phyloP scores from a whole-genome alignment of 768 basidiomycete genomes.

The Rhodotorula babjevae region DNA sequence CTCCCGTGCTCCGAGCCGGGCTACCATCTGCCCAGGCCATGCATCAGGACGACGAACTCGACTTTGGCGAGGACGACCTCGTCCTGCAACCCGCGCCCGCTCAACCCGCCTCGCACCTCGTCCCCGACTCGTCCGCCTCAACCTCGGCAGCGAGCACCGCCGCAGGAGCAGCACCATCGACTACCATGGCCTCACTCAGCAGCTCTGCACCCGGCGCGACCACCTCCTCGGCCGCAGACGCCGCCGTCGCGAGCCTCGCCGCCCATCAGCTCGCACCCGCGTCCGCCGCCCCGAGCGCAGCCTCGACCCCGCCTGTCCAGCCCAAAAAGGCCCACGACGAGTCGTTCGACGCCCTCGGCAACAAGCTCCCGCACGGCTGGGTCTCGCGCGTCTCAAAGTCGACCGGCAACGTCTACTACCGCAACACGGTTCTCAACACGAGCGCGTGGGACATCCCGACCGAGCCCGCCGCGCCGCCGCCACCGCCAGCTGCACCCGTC shows the following conservation, averaged over 20 bases:
- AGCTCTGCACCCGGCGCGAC: not conserved
- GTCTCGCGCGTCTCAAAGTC: slow-evolving; percentile 25
- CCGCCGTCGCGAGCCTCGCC: not conserved
- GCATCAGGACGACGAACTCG: slow-evolving; percentile 35
- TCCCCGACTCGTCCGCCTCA: too few species aligned
- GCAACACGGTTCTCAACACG: slow-evolving; percentile 25
- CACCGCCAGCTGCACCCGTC: too few species aligned
- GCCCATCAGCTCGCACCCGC: not conserved
- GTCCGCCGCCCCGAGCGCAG: not conserved
- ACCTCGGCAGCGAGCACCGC: too few species aligned
- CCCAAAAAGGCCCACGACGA: slow-evolving; percentile 11
- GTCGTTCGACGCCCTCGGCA: slow-evolving; percentile 15
- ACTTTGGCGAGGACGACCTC: slow-evolving; percentile 41
- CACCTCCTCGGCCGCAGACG: not conserved
- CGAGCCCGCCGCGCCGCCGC: not conserved
- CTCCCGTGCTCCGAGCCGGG: too few species aligned
- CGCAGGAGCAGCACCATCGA: too few species aligned
- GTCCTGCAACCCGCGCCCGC: not conserved
- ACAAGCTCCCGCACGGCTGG: slow-evolving; percentile 26
- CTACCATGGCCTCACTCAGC: too few species aligned
- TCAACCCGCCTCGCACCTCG: not conserved
- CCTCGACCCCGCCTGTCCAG: not conserved
- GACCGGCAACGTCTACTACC: slow-evolving; percentile 30
- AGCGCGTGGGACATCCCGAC: slow-evolving; percentile 34
- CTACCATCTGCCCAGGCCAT: not conserved